Base-by-base conservation (phyloP, 352 stramenopile genomes). In the Elongisporangium prolatum region DNA sequence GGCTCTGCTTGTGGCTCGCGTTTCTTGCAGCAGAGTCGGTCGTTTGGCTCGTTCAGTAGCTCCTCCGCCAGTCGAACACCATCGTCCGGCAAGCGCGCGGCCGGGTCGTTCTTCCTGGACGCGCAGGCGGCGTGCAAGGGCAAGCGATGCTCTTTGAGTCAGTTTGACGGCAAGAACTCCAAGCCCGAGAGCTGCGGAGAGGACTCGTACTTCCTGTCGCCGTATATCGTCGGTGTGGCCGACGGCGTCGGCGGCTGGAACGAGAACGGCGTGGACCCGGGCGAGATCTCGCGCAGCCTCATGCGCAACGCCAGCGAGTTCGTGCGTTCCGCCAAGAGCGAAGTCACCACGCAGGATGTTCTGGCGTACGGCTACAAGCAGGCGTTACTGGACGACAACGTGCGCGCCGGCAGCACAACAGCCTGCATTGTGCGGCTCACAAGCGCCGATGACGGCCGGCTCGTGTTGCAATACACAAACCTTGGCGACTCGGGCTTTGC, bases 241-340 rank as follows among this genome's bases (percentile, higher is more conserved):
- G 82, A 92, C 52, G 82, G 82, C 21, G 82, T 92, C 14, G 82
- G 82, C 37, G 82, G 82, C 18, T 92, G 82, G 82, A 92, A 92
- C 65, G 82, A 92, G 34, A 92, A 90, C 57, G 77, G 77, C 61
- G 82, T 92, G 20, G 82, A 92, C 55, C 82, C 82, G 4, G 80
- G 80, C 60, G 74, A 83, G 63, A 90, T 92, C 61, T 90, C 80
- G 57, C 77, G 82, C 65, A 83, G 72, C 20, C 55, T 92, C 44
- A 92, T 92, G 82, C 77, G 75, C 55, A 88, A 89, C 52, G 76
- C 82, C 13, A 61, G 63, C 3, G 54, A 57, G 8, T 86, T 92
- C 50, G 75, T 82, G 20, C 55, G 68, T 10, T 58, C 77, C 40
- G 68, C 77, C 53, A 74, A 74, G 21, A 48, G 56, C 48, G 56